These are phyloP conservation scores for Cyberlindnera suaveolens DNA, from an alignment of 805 yeast species.

Conservation along the genomic window DNA sequence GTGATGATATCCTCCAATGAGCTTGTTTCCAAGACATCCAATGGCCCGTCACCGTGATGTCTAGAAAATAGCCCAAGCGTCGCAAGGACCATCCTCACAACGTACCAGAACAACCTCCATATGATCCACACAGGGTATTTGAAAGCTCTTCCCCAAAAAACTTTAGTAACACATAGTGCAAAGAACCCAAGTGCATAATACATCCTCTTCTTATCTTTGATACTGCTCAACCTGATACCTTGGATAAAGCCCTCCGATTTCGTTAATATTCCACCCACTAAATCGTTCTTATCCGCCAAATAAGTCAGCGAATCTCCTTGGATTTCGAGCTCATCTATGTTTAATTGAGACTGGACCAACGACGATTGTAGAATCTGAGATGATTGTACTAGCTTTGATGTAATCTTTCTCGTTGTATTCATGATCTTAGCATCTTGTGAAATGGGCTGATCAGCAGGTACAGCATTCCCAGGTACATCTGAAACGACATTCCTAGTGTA, in stretches of 20 bases:
- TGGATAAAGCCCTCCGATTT: conserved; percentile 20
- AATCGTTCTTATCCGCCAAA: conserved; percentile 16
- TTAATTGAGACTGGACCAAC: conserved; percentile 21
- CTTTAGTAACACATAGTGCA: conserved; percentile 14
- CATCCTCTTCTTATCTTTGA: conserved; percentile 20
- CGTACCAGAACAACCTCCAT: conserved; percentile 6
- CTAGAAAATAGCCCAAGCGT: too few species aligned
- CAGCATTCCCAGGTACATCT: background rate
- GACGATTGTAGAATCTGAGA: conserved; percentile 21
- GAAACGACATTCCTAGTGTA: background rate
- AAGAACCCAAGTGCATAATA: conserved; percentile 19
- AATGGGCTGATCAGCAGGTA: background rate
- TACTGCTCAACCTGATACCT: conserved; percentile 20
- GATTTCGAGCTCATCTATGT: conserved; percentile 20
- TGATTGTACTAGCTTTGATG: conserved; percentile 19
- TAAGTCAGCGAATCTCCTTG: conserved; percentile 17
- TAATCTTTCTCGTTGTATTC: conserved; percentile 22
- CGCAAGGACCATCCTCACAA: conserved; percentile 5
- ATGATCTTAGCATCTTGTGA: conserved; percentile 17
- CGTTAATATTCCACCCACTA: conserved; percentile 14
- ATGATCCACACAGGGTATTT: conserved; percentile 15
- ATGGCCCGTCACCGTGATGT: background rate
- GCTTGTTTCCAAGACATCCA: background rate
- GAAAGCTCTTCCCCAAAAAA: conserved; percentile 19
- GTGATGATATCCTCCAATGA: background rate